Conservation (phyloP, 2,329 filamentous ascomycete genomes). For the Claviceps sp. region DNA sequence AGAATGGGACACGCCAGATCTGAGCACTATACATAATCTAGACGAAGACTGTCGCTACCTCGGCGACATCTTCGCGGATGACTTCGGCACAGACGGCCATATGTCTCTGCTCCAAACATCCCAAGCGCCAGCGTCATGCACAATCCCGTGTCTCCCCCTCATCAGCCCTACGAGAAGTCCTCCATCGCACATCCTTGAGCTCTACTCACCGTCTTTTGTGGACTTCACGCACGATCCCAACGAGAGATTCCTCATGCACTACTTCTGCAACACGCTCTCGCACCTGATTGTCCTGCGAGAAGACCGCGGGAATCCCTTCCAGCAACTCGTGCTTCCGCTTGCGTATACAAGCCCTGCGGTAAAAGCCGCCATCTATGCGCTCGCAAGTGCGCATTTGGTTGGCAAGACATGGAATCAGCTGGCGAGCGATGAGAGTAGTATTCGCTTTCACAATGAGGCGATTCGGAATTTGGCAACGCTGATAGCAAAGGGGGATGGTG, state of each 20-base stretch:
- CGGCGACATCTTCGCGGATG: conserved; percentile 4
- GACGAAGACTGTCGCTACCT: conserved; percentile 7
- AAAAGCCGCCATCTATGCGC: conserved; percentile 71
- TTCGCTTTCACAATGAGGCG: conserved; percentile 46
- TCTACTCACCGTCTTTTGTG: conserved; percentile 37
- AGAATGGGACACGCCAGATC: conserved; percentile 8
- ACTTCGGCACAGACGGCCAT: not conserved
- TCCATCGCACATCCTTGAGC: conserved; percentile 29
- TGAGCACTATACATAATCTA: not conserved
- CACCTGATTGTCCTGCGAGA: conserved; percentile 53
- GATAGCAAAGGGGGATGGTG: conserved; percentile 37
- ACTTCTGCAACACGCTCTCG: conserved; percentile 50
- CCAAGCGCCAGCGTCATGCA: conserved; percentile 6
- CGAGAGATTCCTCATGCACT: conserved; percentile 42
- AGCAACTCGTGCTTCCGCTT: conserved; percentile 48
- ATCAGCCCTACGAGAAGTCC: conserved; percentile 9
- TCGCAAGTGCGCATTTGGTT: conserved; percentile 74
- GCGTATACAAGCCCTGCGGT: conserved; percentile 44
- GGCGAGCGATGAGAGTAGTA: conserved; percentile 33
- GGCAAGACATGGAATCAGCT: conserved; percentile 39
- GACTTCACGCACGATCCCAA: conserved; percentile 43
- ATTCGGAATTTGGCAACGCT: conserved; percentile 43
- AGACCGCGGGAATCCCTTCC: conserved; percentile 48
- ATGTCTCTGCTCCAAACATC: not conserved
- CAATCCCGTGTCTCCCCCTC: conserved; percentile 14